These are phyloP conservation scores for Vairimorpha ceranae DNA, from an alignment of 371 early-diverging fungal species.

Conservation along the genomic window DNA sequence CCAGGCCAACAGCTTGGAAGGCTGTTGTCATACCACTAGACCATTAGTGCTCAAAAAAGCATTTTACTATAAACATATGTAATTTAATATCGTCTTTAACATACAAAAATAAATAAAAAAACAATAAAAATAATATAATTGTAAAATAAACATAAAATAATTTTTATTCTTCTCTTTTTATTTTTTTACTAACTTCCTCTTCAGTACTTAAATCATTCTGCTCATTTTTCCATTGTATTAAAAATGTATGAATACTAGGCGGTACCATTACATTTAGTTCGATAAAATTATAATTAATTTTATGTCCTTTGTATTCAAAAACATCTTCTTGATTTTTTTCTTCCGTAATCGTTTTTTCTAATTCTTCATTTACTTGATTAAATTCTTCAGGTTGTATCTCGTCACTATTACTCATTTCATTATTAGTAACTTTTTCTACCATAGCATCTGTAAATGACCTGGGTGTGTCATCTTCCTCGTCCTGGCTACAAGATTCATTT, in stretches of 20 bases:
- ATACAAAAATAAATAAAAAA: too few relatives aligned
- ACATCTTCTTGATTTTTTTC: slow-evolving; percentile 39
- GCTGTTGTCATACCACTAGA: slow-evolving; percentile 22
- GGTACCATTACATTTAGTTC: slow-evolving; percentile 49
- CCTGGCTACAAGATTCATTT: not conserved
- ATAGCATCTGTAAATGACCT: slow-evolving; percentile 18
- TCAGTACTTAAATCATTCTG: not conserved
- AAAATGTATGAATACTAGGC: slow-evolving; percentile 55
- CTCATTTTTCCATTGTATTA: slow-evolving; percentile 47
- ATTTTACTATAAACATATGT: too few relatives aligned
- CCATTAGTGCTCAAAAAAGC: slow-evolving; percentile 14
- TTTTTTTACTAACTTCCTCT: not conserved
- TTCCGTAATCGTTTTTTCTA: slow-evolving; percentile 21
- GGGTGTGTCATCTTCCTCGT: not conserved
- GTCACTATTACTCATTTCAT: slow-evolving; percentile 33
- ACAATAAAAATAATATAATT: too few relatives aligned
- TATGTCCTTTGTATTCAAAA: slow-evolving; percentile 42
- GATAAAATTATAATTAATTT: slow-evolving; percentile 47
- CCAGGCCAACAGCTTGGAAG: slow-evolving; percentile 19
- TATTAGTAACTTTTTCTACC: slow-evolving; percentile 23
- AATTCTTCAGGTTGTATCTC: slow-evolving; percentile 19
- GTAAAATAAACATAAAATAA: not conserved
- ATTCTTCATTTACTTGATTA: slow-evolving; percentile 29
- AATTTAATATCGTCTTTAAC: too few relatives aligned
- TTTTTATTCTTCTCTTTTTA: not conserved